These are phyloP conservation scores for Pichia paraexigua DNA, from an alignment of 805 yeast species.

Conservation along the genomic window DNA sequence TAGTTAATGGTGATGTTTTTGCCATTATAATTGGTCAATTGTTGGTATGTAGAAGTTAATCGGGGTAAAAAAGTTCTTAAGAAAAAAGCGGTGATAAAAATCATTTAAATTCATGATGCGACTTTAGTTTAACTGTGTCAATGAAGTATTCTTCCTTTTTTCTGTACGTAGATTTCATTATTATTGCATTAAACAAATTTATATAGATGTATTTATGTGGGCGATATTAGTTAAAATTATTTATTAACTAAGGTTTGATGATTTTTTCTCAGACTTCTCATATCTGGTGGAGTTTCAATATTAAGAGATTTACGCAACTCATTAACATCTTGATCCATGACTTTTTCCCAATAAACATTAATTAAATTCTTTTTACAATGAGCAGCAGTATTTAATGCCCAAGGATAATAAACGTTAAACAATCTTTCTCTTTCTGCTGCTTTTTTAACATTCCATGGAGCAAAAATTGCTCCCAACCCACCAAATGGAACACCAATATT, in stretches of 20 bases:
- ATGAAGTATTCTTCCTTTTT: too few relatives aligned
- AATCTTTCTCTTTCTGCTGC: slow-evolving; percentile 56
- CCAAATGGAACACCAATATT: slow-evolving; percentile 95
- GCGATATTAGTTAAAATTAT: too few relatives aligned
- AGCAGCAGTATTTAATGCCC: slow-evolving; percentile 71
- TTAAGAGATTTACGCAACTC: slow-evolving; percentile 67
- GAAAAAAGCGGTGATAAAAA: too few relatives aligned
- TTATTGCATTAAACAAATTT: neutral
- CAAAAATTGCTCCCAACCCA: slow-evolving; percentile 83
- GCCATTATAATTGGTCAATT: neutral
- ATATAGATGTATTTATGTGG: neutral
- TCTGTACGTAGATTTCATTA: neutral
- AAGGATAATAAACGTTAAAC: slow-evolving; percentile 68
- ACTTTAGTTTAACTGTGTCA: neutral
- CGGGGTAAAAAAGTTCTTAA: neutral
- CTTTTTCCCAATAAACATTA: slow-evolving; percentile 88
- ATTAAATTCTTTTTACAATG: slow-evolving; percentile 62
- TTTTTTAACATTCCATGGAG: slow-evolving; percentile 65
- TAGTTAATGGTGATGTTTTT: slow-evolving; percentile 41
- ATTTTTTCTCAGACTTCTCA: slow-evolving; percentile 51
- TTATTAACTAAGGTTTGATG: neutral
- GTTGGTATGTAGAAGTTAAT: neutral
- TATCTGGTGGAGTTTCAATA: slow-evolving; percentile 71
- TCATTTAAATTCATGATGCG: neutral
- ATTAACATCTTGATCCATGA: slow-evolving; percentile 61